Base-by-base conservation (phyloP, 495 filamentous ascomycete species). In the Penicillium lagena region DNA sequence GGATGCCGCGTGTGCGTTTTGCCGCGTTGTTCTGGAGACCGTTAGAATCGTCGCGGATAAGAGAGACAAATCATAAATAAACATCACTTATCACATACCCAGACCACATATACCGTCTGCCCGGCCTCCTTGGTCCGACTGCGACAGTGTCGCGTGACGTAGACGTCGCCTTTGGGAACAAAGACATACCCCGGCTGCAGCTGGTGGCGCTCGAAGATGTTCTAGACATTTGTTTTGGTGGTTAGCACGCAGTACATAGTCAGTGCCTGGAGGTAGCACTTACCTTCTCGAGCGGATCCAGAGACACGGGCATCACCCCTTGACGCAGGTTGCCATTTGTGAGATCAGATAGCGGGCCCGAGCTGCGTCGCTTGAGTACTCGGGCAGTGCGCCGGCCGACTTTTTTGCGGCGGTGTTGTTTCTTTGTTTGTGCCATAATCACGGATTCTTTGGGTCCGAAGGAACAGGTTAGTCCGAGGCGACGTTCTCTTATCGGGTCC, bases 121-220 rank as follows among this genome's bases (percentile, higher is more conserved):
- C 54, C 45, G 9, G 63, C 60, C 32, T 72, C 62, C 44, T 72
- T 70, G 12, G 72, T 76, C 27, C 66, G 60, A 30, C 47, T 56
- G n/a, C 70, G 68, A 41, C 72, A 76, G 43, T 75, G 54, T 4
- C 70, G 57, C 13, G 75, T 79, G 15, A 77, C 62, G 52, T 78
- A 78, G 14, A 67, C 60, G 48, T 71, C 59, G 9, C 75, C 76
- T 47, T 67, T 73, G n/a, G 63, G 67, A 29, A 77, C 73, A 47
- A 76, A 76, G 11, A 64, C 51, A 54, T 77, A 78, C 9, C 54
- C 63, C 11, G 53, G 42, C 13, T 59, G 60, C 42, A 63, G 42
- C 4, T 55, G 52, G 2, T 48, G 40, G 17, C 15, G 35, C 17
- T 56, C 41, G 27, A 59, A 48, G 39, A 68, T 61, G 40, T 66